These are phyloP conservation scores for Diaporthe citrichinensis DNA, from an alignment of 2,329 filamentous ascomycete genomes.

Conservation along the genomic window DNA sequence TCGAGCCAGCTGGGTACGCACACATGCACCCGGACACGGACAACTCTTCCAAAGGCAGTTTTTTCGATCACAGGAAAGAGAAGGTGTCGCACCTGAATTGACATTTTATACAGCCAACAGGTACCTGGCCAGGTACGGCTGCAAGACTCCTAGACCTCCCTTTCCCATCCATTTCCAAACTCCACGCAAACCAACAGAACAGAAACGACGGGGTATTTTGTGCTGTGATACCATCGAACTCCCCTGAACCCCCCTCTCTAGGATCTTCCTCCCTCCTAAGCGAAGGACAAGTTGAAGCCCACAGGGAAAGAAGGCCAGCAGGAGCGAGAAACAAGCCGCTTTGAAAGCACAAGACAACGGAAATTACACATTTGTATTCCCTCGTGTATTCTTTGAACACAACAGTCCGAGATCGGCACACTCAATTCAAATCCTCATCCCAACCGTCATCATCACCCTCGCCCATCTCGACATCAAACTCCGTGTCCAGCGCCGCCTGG, in stretches of 20 bases:
- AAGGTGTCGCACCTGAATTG: background rate
- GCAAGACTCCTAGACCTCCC: background rate
- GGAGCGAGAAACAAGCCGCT: background rate
- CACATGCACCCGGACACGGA: background rate
- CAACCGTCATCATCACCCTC: slow-evolving; percentile 60
- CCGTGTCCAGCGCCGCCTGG: slow-evolving; percentile 85
- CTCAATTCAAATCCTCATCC: slow-evolving; percentile 51
- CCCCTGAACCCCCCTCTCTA: background rate
- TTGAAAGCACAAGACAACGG: background rate
- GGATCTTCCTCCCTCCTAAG: background rate
- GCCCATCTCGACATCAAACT: slow-evolving; percentile 77
- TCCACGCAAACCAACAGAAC: slow-evolving; percentile 10
- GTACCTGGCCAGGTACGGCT: background rate
- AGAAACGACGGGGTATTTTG: background rate
- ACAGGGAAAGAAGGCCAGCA: background rate
- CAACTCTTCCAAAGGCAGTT: too few relatives aligned
- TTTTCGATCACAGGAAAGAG: background rate
- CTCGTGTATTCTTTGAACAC: background rate
- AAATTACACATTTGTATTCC: background rate
- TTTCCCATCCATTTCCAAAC: background rate
- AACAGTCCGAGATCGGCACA: background rate
- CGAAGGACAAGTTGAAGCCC: background rate
- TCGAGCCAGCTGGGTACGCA: too few relatives aligned
- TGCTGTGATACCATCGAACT: slow-evolving; percentile 11
- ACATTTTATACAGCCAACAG: slow-evolving; percentile 21